Conservation (phyloP, 805 yeast genomes). For the Nakazawaea sp. region DNA sequence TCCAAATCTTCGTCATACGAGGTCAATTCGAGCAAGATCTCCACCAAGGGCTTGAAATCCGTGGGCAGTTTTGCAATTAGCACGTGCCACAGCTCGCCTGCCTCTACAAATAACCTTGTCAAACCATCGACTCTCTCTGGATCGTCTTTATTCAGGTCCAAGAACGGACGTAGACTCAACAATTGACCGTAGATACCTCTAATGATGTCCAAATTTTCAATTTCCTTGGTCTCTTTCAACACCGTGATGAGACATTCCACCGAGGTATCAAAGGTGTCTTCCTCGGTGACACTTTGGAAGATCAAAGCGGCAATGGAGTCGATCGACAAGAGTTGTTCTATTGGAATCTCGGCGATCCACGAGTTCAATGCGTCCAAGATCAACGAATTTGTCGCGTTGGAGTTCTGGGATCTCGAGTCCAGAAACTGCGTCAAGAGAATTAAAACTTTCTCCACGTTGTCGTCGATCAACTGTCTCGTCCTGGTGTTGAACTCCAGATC, state of each 20-base stretch:
- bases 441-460: constrained; percentile 65
- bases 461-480: constrained; percentile 52
- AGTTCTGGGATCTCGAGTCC: constrained; percentile 17
- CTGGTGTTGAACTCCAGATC: constrained; percentile 73
- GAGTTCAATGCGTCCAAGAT: constrained; percentile 75
- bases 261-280: constrained; percentile 74
- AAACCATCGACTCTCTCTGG: constrained; percentile 62
- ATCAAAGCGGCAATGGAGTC: constrained; percentile 62
- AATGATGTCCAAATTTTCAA: constrained; percentile 55
- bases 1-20: constrained; percentile 79
- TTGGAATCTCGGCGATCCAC: constrained; percentile 86
- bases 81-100: constrained; percentile 95
- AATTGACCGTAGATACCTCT: constrained; percentile 64
- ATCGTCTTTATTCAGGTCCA: constrained; percentile 46
- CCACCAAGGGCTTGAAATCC: constrained; percentile 67
- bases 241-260: constrained; percentile 82
- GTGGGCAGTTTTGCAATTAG: constrained; percentile 67
- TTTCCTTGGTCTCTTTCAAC: constrained; percentile 74
- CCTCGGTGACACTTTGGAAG: constrained; percentile 50
- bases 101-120: constrained; percentile 77
- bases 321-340: constrained; percentile 57
- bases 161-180: constrained; percentile 47
- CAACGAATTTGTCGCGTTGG: constrained; percentile 29
- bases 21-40: constrained; percentile 63
- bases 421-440: constrained; percentile 51